phyloP scores from a whole-genome alignment of 1,284 basidiomycete genomes.

The Puccinia triticina region DNA sequence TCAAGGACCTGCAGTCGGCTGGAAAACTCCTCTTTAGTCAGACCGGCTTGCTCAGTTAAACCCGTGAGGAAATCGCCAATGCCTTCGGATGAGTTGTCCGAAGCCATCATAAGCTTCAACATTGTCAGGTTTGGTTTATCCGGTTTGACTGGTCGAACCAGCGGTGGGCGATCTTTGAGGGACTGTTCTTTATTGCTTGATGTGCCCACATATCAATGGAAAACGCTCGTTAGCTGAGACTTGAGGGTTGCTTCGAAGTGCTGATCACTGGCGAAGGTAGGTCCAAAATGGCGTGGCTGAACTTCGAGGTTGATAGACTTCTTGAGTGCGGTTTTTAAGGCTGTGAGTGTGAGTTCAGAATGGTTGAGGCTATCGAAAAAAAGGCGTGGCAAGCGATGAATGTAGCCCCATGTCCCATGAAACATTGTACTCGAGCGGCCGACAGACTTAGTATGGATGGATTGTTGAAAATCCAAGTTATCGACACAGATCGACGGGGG shows the following conservation, averaged over 20 bases:
- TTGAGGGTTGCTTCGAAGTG: neutral
- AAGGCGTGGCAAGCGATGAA: neutral
- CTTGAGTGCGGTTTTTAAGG: neutral
- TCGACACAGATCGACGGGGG: conserved; percentile 18
- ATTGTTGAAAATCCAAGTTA: conserved; percentile 32
- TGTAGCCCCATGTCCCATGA: conserved; percentile 25
- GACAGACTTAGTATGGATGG: neutral
- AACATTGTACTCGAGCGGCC: neutral
- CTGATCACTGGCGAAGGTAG: neutral
- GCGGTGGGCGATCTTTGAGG: conserved; percentile 6
- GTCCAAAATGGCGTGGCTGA: neutral
- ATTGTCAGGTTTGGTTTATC: conserved; percentile 18
- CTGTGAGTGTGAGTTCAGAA: neutral
- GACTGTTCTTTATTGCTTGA: neutral
- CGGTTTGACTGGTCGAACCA: neutral
- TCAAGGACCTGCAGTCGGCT: conserved; percentile 3
- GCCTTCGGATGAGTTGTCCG: conserved; percentile 24
- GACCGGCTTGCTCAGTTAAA: neutral
- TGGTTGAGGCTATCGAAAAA: neutral
- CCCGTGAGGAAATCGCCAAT: conserved; percentile 5
- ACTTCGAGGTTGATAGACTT: neutral
- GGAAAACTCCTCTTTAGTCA: neutral
- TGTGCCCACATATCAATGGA: neutral
- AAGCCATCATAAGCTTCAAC: conserved; percentile 30
- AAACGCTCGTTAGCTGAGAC: conserved; percentile 1